A percentile compares a stretch with the other conserved stretches of the same genome.
These are phyloP conservation scores for Fusarium buxicola DNA, from an alignment of 2,329 filamentous ascomycete genomes.

Conservation along the genomic window DNA sequence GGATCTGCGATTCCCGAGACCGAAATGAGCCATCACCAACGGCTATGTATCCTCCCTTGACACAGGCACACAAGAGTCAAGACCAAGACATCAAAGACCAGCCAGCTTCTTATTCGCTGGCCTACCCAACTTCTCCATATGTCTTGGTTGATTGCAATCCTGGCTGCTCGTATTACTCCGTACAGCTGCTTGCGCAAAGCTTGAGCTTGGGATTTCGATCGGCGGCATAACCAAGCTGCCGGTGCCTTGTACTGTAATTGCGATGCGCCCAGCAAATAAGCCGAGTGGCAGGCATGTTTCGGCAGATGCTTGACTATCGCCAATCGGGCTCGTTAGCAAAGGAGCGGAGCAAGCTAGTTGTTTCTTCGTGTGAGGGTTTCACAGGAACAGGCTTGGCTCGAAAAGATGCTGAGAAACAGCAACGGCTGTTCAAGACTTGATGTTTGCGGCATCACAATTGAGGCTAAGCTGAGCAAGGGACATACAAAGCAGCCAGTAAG, in stretches of 20 bases:
- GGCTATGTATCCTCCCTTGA: conserved; percentile 16
- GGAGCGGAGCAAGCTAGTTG: too few species aligned
- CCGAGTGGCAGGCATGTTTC: background rate
- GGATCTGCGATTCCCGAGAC: conserved; percentile 40
- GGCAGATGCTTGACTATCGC: conserved; percentile 7
- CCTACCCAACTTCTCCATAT: background rate
- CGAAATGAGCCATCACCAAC: conserved; percentile 21
- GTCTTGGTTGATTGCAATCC: background rate
- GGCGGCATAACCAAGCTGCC: conserved; percentile 9
- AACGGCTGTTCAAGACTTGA: background rate
- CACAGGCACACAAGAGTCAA: conserved; percentile 1
- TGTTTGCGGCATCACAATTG: background rate
- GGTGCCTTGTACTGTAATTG: conserved; percentile 9
- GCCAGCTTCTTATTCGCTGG: background rate
- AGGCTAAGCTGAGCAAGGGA: background rate
- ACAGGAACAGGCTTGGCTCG: background rate
- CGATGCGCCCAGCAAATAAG: background rate
- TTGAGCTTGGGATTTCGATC: conserved; percentile 17
- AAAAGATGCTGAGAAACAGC: background rate
- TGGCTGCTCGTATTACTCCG: background rate
- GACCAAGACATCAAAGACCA: background rate
- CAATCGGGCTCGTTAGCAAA: too few species aligned
- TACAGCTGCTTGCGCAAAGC: background rate
- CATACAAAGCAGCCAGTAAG: too few species aligned
- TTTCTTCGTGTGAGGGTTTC: background rate